Evolutionary conservation across 495 filamentous ascomycete species (phyloP).

Genomic region (Aspergillus hancockii): DNA sequence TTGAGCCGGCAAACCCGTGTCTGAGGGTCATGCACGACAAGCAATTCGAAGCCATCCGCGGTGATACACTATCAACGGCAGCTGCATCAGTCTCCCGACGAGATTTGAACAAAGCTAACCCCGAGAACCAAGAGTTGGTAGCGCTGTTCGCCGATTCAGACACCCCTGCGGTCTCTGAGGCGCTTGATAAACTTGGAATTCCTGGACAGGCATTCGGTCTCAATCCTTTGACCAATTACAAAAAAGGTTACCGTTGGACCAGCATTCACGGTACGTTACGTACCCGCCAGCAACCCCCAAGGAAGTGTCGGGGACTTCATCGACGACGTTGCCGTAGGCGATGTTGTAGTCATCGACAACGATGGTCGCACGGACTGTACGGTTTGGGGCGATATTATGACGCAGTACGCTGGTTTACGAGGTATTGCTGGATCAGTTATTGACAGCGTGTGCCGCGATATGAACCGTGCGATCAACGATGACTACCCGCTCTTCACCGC

Average conservation of each 20-base stretch:
- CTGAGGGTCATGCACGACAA: constrained; percentile 26
- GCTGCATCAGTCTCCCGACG: neutral
- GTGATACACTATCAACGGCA: neutral
- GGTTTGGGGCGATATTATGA: constrained; percentile 29
- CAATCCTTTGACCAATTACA: constrained; percentile 24
- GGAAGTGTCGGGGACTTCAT: constrained; percentile 27
- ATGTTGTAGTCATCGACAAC: constrained; percentile 26
- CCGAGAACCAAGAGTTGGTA: constrained; percentile 22
- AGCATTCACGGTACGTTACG: constrained; percentile 26
- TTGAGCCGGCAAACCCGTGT: constrained; percentile 18
- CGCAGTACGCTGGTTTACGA: constrained; percentile 23
- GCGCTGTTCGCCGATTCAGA: constrained; percentile 25
- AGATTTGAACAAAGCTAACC: constrained; percentile 13
- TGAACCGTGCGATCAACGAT: constrained; percentile 22
- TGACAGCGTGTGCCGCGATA: constrained; percentile 26
- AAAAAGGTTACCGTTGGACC: constrained; percentile 22
- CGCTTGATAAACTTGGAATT: constrained; percentile 27
- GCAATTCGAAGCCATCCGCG: constrained; percentile 22
- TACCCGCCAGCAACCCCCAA: constrained; percentile 23
- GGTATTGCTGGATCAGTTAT: constrained; percentile 25
- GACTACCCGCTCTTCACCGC: constrained; percentile 21
- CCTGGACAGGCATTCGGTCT: constrained; percentile 22
- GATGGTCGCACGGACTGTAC: constrained; percentile 25
- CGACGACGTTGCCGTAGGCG: constrained; percentile 23
- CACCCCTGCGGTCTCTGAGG: constrained; percentile 25